Evolutionary conservation across 2,329 filamentous ascomycete species (phyloP).

Genomic region (Hypoxylon sp.): DNA sequence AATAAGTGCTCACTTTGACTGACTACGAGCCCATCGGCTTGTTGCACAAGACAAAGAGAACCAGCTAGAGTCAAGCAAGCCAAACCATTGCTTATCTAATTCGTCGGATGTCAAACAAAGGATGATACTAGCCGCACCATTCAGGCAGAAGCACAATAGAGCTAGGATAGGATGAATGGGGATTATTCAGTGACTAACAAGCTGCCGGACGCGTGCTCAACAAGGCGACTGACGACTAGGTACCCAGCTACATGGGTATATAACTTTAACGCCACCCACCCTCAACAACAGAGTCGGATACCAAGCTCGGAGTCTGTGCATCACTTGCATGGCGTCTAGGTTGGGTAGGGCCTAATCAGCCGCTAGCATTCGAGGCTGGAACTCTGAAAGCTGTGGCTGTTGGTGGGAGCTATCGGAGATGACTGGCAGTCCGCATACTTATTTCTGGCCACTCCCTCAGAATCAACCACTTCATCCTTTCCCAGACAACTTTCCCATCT

Average conservation of each 20-base stretch:
- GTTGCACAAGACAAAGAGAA: slow-evolving; percentile 13
- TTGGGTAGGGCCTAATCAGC: not conserved
- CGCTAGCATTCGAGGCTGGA: not conserved
- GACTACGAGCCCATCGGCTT: not conserved
- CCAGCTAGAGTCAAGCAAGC: slow-evolving; percentile 6
- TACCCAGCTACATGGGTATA: no score
- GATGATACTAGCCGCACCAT: not conserved
- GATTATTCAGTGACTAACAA: not conserved
- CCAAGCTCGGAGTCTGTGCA: not conserved
- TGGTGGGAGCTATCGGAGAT: not conserved
- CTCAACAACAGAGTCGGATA: not conserved
- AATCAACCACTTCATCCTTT: not conserved
- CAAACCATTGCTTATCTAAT: slow-evolving; percentile 6
- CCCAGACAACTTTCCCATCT: not conserved
- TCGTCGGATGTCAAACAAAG: slow-evolving; percentile 9
- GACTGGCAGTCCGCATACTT: not conserved
- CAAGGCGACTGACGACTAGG: not conserved
- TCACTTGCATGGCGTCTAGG: not conserved
- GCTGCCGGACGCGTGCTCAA: not conserved
- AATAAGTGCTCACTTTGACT: not conserved
- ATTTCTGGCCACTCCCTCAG: not conserved
- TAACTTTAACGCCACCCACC: not conserved
- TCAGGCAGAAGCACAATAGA: slow-evolving; percentile 1
- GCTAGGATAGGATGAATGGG: not conserved
- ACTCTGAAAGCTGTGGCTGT: not conserved